Conservation (phyloP, 331 rosid species). For the Prunus yedoensis region DNA sequence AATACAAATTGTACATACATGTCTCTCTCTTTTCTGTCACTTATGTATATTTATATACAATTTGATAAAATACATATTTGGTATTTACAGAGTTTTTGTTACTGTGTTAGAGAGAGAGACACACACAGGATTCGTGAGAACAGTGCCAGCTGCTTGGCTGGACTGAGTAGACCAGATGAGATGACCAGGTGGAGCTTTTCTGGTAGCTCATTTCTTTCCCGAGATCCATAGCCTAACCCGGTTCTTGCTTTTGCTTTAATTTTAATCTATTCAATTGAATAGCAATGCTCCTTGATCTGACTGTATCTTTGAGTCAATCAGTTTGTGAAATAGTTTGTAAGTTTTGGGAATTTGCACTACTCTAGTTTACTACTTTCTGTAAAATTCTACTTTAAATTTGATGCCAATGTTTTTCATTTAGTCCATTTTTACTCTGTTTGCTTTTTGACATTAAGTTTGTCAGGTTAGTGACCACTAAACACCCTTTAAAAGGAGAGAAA, state of each 20-base stretch:
- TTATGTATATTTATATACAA: too few relatives aligned
- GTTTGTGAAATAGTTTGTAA: neutral
- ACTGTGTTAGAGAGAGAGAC: neutral
- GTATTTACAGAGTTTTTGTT: too few relatives aligned
- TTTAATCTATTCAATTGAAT: conserved; percentile 1
- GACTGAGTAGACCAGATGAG: neutral
- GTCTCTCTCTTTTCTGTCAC: neutral
- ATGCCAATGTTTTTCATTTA: too few relatives aligned
- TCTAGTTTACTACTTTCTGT: too few relatives aligned
- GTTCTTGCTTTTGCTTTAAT: conserved; percentile 3
- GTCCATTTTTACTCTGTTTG: too few relatives aligned
- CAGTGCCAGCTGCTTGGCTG: neutral
- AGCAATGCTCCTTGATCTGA: neutral
- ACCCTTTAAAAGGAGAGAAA: too few relatives aligned
- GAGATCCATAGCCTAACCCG: conserved; percentile 4
- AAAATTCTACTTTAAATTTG: too few relatives aligned
- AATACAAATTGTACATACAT: conserved; percentile 1
- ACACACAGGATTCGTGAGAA: conserved; percentile 28
- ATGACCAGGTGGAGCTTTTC: conserved; percentile 13
- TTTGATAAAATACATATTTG: too few relatives aligned
- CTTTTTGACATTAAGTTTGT: too few relatives aligned
- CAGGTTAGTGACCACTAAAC: too few relatives aligned
- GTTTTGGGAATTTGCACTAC: too few relatives aligned
- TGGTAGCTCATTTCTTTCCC: conserved; percentile 32
- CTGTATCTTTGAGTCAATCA: conserved; percentile 12